phyloP scores from a whole-genome alignment of 495 filamentous ascomycete species.

The Astrothelium subdiscretum region DNA sequence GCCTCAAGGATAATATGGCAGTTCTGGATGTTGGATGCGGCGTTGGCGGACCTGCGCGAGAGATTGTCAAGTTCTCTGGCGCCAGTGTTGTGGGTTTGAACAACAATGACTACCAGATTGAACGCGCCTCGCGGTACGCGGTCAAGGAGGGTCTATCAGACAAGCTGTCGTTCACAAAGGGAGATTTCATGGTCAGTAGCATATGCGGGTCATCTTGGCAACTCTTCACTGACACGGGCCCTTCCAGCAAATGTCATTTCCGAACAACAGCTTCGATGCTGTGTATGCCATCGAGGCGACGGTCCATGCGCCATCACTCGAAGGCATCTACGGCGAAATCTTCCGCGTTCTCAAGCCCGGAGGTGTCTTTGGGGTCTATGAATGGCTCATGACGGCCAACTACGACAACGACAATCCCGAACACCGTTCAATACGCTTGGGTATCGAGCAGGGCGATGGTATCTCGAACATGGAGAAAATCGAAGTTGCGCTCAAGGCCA shows the following conservation, averaged over 20 bases:
- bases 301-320: conserved; percentile 87
- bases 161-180: conserved; percentile 84
- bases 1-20: conserved; percentile 72
- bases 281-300: conserved; percentile 98
- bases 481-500: conserved; percentile 69
- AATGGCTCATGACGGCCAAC: conserved; percentile 97
- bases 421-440: conserved; percentile 84
- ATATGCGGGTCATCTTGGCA: not conserved
- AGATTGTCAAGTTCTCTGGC: conserved; percentile 92
- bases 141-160: conserved; percentile 65
- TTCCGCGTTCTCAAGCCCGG: conserved; percentile 93
- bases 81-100: conserved; percentile 85
- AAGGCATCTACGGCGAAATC: conserved; percentile 89
- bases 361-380: conserved; percentile 93
- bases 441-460: conserved; percentile 92
- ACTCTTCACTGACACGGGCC: not conserved
- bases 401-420: conserved; percentile 84
- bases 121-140: conserved; percentile 81
- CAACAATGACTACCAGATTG: conserved; percentile 99
- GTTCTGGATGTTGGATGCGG: conserved; percentile 96
- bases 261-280: conserved; percentile 80
- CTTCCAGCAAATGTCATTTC: conserved; percentile 88
- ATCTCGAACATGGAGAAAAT: conserved; percentile 98
- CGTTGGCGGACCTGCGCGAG: conserved; percentile 92
- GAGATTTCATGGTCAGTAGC: conserved; percentile 79